Conservation (phyloP, 176 grass and related monocot species). For the Saccharum spontaneum region DNA sequence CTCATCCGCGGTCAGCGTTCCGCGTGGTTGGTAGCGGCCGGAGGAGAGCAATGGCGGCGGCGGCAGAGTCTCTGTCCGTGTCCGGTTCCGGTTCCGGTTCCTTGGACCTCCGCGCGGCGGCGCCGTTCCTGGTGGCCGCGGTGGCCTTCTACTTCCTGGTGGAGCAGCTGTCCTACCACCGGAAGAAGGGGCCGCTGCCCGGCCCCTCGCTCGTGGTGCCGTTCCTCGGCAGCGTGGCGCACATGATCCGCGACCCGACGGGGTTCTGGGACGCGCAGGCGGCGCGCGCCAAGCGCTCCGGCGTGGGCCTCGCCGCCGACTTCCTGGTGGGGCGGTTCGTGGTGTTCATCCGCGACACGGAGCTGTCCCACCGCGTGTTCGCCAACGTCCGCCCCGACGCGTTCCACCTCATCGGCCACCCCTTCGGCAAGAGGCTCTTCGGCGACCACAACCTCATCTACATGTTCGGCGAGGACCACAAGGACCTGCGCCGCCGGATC, state of each 20-base stretch:
- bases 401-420: slow-evolving; percentile 81
- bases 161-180: slow-evolving; percentile 73
- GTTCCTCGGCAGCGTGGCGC: slow-evolving; percentile 58
- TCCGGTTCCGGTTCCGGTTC: neutral
- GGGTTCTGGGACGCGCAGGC: slow-evolving; percentile 66
- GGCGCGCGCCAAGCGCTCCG: slow-evolving; percentile 46
- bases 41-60: neutral
- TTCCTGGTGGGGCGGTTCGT: slow-evolving; percentile 66
- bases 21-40: too few species aligned
- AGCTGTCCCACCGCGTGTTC: slow-evolving; percentile 75
- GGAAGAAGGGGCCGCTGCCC: slow-evolving; percentile 61
- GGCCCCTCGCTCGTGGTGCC: slow-evolving; percentile 65
- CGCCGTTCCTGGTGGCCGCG: slow-evolving; percentile 44
- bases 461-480: slow-evolving; percentile 84
- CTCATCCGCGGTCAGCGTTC: neutral
- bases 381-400: slow-evolving; percentile 84
- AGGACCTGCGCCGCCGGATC: slow-evolving; percentile 80
- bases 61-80: neutral
- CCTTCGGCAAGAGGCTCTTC: slow-evolving; percentile 86
- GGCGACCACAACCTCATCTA: slow-evolving; percentile 93
- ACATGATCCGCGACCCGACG: slow-evolving; percentile 58
- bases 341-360: slow-evolving; percentile 71
- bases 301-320: slow-evolving; percentile 62
- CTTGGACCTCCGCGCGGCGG: slow-evolving; percentile 30
- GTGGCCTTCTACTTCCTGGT: slow-evolving; percentile 39